Conservation (phyloP, 345 rosid genomes). For the Camelina hispida region DNA sequence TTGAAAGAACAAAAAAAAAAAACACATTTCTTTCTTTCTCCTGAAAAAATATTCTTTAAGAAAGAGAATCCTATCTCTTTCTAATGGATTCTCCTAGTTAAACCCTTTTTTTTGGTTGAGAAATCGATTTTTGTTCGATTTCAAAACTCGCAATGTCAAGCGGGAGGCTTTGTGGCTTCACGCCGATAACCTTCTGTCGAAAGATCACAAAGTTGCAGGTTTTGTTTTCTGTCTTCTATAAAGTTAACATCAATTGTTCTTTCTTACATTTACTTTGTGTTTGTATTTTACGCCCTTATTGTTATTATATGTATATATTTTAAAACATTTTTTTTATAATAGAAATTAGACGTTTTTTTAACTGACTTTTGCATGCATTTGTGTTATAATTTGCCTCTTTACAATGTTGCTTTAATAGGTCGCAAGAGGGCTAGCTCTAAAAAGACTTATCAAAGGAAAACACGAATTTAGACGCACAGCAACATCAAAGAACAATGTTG, state of each 20-base stretch:
- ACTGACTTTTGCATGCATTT: neutral
- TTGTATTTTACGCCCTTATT: too few species aligned
- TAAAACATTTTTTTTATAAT: too few species aligned
- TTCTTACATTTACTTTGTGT: neutral
- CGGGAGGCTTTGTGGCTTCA: slow-evolving; percentile 51
- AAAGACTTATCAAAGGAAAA: slow-evolving; percentile 35
- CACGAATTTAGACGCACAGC: slow-evolving; percentile 32
- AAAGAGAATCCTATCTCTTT: slow-evolving; percentile 31
- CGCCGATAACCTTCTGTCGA: slow-evolving; percentile 51
- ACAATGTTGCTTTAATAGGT: slow-evolving; percentile 7
- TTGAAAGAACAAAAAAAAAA: neutral
- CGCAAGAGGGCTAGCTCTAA: slow-evolving; percentile 33
- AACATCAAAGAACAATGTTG: slow-evolving; percentile 35
- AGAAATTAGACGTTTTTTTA: neutral
- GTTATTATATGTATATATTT: too few species aligned
- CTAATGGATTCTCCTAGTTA: slow-evolving; percentile 38
- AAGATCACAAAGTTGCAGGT: slow-evolving; percentile 57
- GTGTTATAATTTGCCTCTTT: neutral
- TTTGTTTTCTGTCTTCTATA: neutral
- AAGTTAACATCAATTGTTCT: neutral
- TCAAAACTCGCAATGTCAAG: slow-evolving; percentile 47
- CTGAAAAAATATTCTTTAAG: slow-evolving; percentile 24
- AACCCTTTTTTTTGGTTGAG: neutral
- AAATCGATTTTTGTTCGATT: slow-evolving; percentile 28
- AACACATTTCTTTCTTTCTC: neutral